phyloP scores from a whole-genome alignment of 75 land plant genomes.

The Selaginella tamariscina region DNA sequence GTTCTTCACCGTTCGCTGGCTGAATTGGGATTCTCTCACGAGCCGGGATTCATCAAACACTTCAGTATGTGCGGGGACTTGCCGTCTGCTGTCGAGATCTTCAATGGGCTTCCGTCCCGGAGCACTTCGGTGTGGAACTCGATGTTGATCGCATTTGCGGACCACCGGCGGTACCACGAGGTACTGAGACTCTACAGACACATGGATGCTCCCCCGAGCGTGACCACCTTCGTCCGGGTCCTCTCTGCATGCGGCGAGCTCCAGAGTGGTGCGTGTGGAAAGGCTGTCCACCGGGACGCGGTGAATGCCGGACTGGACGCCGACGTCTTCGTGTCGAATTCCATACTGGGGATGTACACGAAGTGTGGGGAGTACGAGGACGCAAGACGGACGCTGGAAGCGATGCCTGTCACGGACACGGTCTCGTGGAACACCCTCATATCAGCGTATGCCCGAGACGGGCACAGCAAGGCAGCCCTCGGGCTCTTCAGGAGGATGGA shows the following conservation, averaged over 20 bases:
- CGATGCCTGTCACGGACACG: background rate
- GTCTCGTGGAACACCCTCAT: background rate
- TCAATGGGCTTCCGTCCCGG: background rate
- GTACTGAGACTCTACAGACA: background rate
- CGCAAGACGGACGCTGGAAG: background rate
- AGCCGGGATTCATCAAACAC: background rate
- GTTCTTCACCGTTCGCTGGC: background rate
- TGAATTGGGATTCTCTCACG: background rate
- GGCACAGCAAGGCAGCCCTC: background rate
- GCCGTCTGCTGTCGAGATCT: background rate
- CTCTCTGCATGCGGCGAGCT: background rate
- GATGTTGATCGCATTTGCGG: background rate
- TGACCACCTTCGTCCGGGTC: background rate
- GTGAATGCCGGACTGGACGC: background rate
- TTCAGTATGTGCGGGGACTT: background rate
- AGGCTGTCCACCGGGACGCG: background rate
- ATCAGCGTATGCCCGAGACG: background rate
- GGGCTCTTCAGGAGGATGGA: background rate
- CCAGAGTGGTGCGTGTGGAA: background rate
- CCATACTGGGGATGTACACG: background rate
- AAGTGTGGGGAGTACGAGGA: background rate
- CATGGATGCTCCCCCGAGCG: background rate
- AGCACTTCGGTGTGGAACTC: background rate
- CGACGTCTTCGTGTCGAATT: background rate
- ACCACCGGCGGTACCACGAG: background rate